These are phyloP conservation scores for Aechmea fasciata DNA, from an alignment of 176 grass and related monocot genomes.

Conservation along the genomic window DNA sequence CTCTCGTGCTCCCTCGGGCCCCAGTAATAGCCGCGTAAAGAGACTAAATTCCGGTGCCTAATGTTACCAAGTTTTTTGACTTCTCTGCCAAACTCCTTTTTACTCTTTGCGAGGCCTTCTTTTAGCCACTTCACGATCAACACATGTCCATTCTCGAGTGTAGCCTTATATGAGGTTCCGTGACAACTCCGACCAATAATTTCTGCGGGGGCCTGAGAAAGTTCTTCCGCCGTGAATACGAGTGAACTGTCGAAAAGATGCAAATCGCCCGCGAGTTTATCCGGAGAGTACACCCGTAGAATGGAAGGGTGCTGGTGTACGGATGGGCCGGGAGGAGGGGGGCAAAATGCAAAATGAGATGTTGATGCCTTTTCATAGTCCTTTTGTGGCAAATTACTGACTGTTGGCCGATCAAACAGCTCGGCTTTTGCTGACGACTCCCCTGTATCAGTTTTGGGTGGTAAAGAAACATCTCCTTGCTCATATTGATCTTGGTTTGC, in stretches of 20 bases:
- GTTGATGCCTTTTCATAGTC: slow-evolving; percentile 18
- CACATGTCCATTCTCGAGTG: slow-evolving; percentile 56
- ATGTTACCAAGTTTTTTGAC: slow-evolving; percentile 78
- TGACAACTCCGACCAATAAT: slow-evolving; percentile 89
- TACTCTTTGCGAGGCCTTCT: slow-evolving; percentile 81
- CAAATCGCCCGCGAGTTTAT: slow-evolving; percentile 78
- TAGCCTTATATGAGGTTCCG: slow-evolving; percentile 84
- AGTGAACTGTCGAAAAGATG: slow-evolving; percentile 59
- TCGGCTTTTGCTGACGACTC: slow-evolving; percentile 4
- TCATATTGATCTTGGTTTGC: slow-evolving; percentile 26
- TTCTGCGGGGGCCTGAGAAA: slow-evolving; percentile 77
- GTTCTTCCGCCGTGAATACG: slow-evolving; percentile 63
- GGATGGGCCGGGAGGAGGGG: slow-evolving; percentile 14
- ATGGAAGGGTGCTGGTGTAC: slow-evolving; percentile 28
- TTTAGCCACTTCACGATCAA: slow-evolving; percentile 86
- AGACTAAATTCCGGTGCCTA: slow-evolving; percentile 64
- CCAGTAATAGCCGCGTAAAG: slow-evolving; percentile 78
- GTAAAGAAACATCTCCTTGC: slow-evolving; percentile 17
- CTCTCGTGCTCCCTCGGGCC: slow-evolving; percentile 86
- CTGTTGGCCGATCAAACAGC: slow-evolving; percentile 19
- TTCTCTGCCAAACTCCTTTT: slow-evolving; percentile 89
- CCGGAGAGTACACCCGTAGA: slow-evolving; percentile 71
- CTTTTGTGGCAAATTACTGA: slow-evolving; percentile 23
- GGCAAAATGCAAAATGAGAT: slow-evolving; percentile 31
- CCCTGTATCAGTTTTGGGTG: slow-evolving; percentile 22